Evolutionary conservation across 1,284 basidiomycete species (phyloP), one percentile per base, ranked within the genome.

Genomic region (Cryptococcus wingfieldii): DNA sequence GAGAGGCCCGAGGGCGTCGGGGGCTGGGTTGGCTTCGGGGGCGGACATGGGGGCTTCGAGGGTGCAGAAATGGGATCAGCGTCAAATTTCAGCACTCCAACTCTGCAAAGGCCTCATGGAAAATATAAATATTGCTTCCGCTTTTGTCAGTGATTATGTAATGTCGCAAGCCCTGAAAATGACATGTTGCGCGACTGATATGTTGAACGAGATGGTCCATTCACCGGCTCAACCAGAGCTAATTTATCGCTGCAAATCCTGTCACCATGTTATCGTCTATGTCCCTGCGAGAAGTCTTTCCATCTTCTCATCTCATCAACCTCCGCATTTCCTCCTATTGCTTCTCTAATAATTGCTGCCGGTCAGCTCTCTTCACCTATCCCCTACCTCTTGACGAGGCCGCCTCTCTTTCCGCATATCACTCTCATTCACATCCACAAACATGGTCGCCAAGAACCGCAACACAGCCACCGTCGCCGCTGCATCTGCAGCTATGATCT

Each of bases 381-480:
- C 23, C 19, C 13, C 18, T 31, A 23, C 63, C 64, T 66, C 65
- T 62, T 48, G 64, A 69, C 60, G 68, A 69, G 67, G 65, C 48
- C 42, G 47, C 43, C 47, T 39, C 47, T 42, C 38, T 8, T 42
- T 38, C 16, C 23, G 38, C 27, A 37, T 34, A 23, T 42, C 18
- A 50, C 39, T 37, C 39, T 47, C 27, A 41, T 9, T 23, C 18
- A 5, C 42, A 7, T 38, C 9, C 37, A 50, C 50, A 37, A 47
- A 16, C 23, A 47, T 47, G 45, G n/a, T 25, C n/a, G 4, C 4
- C 19, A 47, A 31, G 45, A 34, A 23, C 18, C 18, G 37, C 12
- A 38, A 37, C n/a, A 49, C 47, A 5, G n/a, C 47, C 4, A 14
- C 37, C 8, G 28, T 38, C 16, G 14, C 14, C 19, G 37, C 31